Conservation (phyloP, 768 basidiomycete species). For the Boletus sp. region DNA sequence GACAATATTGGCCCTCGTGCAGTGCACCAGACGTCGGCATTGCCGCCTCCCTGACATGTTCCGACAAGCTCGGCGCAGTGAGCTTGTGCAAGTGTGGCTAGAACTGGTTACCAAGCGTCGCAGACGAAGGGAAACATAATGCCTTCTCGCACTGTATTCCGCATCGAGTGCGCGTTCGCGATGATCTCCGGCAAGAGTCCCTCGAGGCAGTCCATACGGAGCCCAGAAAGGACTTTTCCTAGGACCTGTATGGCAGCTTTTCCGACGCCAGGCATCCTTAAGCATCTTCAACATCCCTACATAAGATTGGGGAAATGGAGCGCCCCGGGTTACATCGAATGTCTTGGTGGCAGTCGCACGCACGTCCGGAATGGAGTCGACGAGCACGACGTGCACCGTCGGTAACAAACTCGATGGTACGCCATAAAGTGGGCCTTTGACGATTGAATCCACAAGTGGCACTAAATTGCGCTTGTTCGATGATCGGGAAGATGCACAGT, state of each 20-base stretch:
- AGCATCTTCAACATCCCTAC: conserved; percentile 80
- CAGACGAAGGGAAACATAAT: conserved; percentile 98
- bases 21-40: conserved; percentile 57
- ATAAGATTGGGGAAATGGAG: conserved; percentile 94
- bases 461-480: conserved; percentile 97
- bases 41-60: conserved; percentile 94
- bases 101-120: conserved; percentile 95
- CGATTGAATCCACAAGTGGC: conserved; percentile 68
- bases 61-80: conserved; percentile 87
- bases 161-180: conserved; percentile 82
- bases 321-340: conserved; percentile 88
- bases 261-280: conserved; percentile 88
- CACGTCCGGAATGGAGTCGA: conserved; percentile 97
- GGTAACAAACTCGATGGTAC: conserved; percentile 85
- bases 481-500: conserved; percentile 82
- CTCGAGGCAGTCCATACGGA: conserved; percentile 96
- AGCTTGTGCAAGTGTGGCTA: conserved; percentile 94
- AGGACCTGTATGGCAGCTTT: conserved; percentile 98
- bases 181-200: conserved; percentile 93
- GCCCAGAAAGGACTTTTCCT: conserved; percentile 89
- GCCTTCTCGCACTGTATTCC: conserved; percentile 91
- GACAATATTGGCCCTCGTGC: conserved; percentile 39
- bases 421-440: conserved; percentile 93
- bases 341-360: conserved; percentile 97
- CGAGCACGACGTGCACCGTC: conserved; percentile 88